Percentiles rank a stretch among this genome's conserved stretches.
These are phyloP conservation scores for Cytospora chrysosperma DNA, from an alignment of 2,329 filamentous ascomycete genomes.

Conservation along the genomic window DNA sequence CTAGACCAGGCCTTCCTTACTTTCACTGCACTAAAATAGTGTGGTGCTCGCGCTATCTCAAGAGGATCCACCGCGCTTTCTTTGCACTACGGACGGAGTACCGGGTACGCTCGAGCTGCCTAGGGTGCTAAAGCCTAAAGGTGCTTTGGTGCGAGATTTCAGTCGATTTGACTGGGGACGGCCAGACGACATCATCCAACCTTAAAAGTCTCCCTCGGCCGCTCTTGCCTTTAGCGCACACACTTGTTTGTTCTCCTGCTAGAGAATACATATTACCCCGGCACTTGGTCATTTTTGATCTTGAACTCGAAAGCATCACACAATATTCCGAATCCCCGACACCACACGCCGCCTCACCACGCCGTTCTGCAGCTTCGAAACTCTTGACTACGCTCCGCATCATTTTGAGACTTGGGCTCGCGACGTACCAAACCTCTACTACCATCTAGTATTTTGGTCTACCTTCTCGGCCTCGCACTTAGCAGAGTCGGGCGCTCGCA, in stretches of 20 bases:
- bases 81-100: conserved; percentile 23
- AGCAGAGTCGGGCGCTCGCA: conserved; percentile 24
- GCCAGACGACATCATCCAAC: conserved; percentile 15
- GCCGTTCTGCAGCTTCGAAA: neutral
- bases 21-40: conserved; percentile 25
- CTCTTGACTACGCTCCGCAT: conserved; percentile 2
- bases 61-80: conserved; percentile 21
- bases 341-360: neutral
- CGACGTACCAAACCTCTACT: neutral
- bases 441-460: neutral
- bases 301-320: conserved; percentile 1
- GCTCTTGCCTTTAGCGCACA: conserved; percentile 15
- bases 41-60: conserved; percentile 22
- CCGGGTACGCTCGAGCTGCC: conserved; percentile 20
- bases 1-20: conserved; percentile 21
- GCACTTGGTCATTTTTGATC: neutral
- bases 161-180: conserved; percentile 11
- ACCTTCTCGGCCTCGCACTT: conserved; percentile 4
- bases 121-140: neutral
- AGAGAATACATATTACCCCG: conserved; percentile 19
- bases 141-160: conserved; percentile 18
- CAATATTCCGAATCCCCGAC: neutral
- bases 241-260: conserved; percentile 3
- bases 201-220: conserved; percentile 18
- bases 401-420: neutral